A percentile compares a stretch with the other conserved stretches of the same genome.
Evolutionary conservation across 352 stramenopile species (phyloP).

Genomic region (Pythium dissimile): DNA sequence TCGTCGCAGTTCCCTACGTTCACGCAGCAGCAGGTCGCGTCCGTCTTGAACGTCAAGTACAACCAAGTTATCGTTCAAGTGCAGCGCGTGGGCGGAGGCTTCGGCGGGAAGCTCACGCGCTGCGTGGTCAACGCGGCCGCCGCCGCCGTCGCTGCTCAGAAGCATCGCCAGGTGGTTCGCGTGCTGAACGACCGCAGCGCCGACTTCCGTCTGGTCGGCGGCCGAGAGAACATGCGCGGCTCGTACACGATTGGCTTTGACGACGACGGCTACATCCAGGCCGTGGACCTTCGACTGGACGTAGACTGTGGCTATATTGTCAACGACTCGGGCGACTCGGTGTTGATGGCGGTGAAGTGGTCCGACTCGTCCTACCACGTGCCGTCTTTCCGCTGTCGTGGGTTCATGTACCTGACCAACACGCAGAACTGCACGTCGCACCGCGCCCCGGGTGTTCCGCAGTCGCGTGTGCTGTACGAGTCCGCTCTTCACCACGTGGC

Average conservation of each 20-base stretch:
- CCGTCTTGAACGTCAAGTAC: conserved; percentile 22
- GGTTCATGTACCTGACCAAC: conserved; percentile 43
- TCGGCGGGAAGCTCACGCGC: conserved; percentile 47
- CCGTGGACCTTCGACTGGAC: conserved; percentile 26
- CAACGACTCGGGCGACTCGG: conserved; percentile 21
- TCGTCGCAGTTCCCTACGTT: conserved; percentile 32
- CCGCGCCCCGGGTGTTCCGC: conserved; percentile 39
- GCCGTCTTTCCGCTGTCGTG: conserved; percentile 25
- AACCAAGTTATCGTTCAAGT: conserved; percentile 35
- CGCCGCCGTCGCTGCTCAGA: conserved; percentile 32
- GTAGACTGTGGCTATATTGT: conserved; percentile 25
- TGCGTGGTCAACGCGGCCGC: conserved; percentile 30
- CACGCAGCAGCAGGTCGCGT: conserved; percentile 27
- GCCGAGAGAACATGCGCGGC: conserved; percentile 32
- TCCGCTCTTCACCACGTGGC: conserved; percentile 38
- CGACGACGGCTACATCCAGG: conserved; percentile 30
- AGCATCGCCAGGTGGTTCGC: conserved; percentile 27
- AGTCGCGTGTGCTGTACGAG: conserved; percentile 35
- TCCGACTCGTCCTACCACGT: conserved; percentile 39
- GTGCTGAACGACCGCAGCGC: conserved; percentile 39
- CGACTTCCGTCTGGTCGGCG: conserved; percentile 39
- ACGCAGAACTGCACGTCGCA: conserved; percentile 40
- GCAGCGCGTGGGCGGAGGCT: conserved; percentile 38
- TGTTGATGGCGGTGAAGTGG: conserved; percentile 38
- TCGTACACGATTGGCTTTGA: conserved; percentile 37